Evolutionary conservation across 1,284 basidiomycete species (phyloP), one percentile per base, ranked within the genome.

Genomic region (Cutaneotrichosporon daszewskae): DNA sequence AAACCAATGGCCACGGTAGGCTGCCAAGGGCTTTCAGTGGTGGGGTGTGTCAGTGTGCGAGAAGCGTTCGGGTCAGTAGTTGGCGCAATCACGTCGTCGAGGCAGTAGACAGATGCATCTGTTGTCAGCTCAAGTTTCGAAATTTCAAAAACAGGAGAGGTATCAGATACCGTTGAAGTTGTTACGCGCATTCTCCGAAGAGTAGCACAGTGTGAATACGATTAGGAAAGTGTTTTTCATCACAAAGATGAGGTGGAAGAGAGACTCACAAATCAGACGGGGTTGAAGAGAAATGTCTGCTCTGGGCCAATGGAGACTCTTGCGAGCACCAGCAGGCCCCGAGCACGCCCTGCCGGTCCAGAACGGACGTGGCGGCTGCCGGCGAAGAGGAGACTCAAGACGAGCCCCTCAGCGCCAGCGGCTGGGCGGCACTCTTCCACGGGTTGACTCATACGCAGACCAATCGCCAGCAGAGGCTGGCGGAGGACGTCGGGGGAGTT

Each of bases 131-230:
- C 19, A 14, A 4, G 19, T 47, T 29, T 32, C 16, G 26, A 26
- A 22, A 43, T 31, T 24, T n/a, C 17, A 22, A 23, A 23, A 22
- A n/a, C n/a, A 24, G 37, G 22, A 32, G 37, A 37, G 45, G 46
- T 57, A 55, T 69, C 67, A 55, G 67, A 68, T 69, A 69, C 67
- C 67, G 67, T 69, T 69, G 67, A 59, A 61, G 56, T 62, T 51
- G n/a, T 42, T 64, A 48, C 52, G 62, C 60, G 58, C 62, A 62
- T 59, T 58, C 58, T 58, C 60, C 55, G 47, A 52, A 60, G 60
- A 59, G 51, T 66, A 38, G 53, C 64, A 65, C 62, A 69, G 67
- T 69, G 67, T 69, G 67, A 69, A 69, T 69, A 69, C 61, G 67
- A 69, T 69, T 69, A 69, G 63, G 52, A 57, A 54, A 55, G 46